These are phyloP conservation scores for Climacium dendroides DNA, from an alignment of 225 moss, liverwort and hornwort genomes.

Conservation along the genomic window DNA sequence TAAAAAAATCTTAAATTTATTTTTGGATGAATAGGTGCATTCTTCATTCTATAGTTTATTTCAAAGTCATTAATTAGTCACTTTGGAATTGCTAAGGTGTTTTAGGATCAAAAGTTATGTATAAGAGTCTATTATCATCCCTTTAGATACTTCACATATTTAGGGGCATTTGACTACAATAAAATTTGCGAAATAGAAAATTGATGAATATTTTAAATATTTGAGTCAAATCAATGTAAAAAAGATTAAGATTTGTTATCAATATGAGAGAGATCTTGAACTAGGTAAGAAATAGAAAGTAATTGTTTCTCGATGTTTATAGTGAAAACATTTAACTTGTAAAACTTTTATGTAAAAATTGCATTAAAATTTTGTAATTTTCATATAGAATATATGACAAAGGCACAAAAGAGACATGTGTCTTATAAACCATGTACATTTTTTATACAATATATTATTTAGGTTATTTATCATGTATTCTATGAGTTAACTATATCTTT, in stretches of 20 bases:
- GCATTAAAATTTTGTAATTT: not conserved
- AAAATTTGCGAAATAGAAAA: not conserved
- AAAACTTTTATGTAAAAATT: not conserved
- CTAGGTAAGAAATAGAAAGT: not conserved
- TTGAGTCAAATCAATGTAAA: not conserved
- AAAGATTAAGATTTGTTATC: not conserved
- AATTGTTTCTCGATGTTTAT: not conserved
- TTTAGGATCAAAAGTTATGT: not conserved
- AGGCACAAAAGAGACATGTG: not conserved
- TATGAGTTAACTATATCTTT: too few species aligned
- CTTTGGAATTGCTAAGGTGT: rapidly evolving
- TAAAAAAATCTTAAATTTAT: not conserved
- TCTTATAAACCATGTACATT: not conserved
- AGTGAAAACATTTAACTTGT: not conserved
- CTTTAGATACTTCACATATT: not conserved
- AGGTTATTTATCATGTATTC: not conserved
- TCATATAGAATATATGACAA: not conserved
- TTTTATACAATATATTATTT: not conserved
- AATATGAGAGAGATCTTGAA: not conserved
- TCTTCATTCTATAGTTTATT: rapidly evolving
- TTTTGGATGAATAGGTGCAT: not conserved
- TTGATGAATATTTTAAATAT: not conserved
- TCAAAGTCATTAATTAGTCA: not conserved
- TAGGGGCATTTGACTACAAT: not conserved
- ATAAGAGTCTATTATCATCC: not conserved